Evolutionary conservation across 139 green algal species (phyloP), one percentile per base, ranked within the genome.

Genomic region (Spirogloea muscicola): DNA sequence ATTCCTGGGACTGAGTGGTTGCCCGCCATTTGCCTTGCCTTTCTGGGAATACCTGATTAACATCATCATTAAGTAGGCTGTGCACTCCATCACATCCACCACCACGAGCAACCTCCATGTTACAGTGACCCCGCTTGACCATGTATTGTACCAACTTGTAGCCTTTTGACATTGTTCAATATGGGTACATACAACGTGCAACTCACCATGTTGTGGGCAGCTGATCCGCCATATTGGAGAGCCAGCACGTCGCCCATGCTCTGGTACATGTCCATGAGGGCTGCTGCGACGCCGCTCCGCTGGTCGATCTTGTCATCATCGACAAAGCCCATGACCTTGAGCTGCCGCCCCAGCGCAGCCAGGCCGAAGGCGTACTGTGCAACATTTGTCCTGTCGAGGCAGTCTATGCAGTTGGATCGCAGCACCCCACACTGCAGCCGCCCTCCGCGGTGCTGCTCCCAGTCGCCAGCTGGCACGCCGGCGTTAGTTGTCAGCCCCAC

Each of bases 361-460:
- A 96, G 74, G 10, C 91, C 92, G 31, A 82, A 87, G 0, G 85
- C 86, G 74, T 92, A 97, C 80, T 96, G 92, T 10, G 88, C 89
- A 10, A 97, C 91, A 72, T 98, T 98, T 58, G 94, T 98, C 41
- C 94, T 80, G 85, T 98, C 94, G 37, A 98, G 82, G 81, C 91
- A 97, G 88, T 98, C 94, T 46, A 98, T 92, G 88, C 94, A 98
- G 87, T 98, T 98, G 70, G 90, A 95, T 5, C 82, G 61, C 29
- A 87, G 33, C 33, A 84, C 81, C 7, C 82, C 82, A 1, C 34
- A 9, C 68, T 87, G 82, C 27, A 81, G 40, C 49, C 27, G 57
- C 18, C 25, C 3, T 10, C 13, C 13, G 18, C 13, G 13, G 31
- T 13, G 13, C 62, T 38, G 13, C 62, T 16, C 57, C 13, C 36